Conservation (phyloP, 148 eudicot genomes). For the Beta vulgaris region DNA sequence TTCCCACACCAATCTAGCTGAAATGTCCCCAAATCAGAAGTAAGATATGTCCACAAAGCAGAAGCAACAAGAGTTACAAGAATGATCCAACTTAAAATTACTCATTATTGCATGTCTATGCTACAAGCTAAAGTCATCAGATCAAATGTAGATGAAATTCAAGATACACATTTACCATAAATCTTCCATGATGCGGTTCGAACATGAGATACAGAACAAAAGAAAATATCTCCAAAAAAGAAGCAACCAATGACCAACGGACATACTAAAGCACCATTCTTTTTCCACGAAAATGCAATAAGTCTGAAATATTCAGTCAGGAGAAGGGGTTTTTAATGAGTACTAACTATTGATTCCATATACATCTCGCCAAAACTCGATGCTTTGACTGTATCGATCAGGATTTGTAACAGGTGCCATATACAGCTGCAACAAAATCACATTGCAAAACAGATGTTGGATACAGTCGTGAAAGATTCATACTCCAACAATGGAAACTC, state of each 20-base stretch:
- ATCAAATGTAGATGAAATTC: no score
- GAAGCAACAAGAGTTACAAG: no score
- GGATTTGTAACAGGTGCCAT: conserved; percentile 93
- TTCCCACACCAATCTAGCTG: no score
- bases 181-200: neutral
- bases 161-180: neutral
- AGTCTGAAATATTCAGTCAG: neutral
- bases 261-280: neutral
- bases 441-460: conserved; percentile 22
- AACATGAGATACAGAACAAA: neutral
- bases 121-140: no score
- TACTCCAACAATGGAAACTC: conserved; percentile 2
- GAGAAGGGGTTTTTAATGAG: conserved; percentile 30
- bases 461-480: conserved; percentile 10
- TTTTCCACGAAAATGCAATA: neutral
- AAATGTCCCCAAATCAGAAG: no score
- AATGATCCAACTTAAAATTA: no score
- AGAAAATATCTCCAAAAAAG: neutral
- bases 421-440: conserved; percentile 61
- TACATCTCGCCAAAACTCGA: conserved; percentile 98
- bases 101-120: no score
- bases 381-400: conserved; percentile 81
- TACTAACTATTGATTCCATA: conserved; percentile 87
- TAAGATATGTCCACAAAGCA: no score
- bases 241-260: neutral